Percentiles rank a stretch among this genome's conserved stretches.
phyloP scores from a whole-genome alignment of 805 yeast genomes.

The Hanseniaspora opuntiae region DNA sequence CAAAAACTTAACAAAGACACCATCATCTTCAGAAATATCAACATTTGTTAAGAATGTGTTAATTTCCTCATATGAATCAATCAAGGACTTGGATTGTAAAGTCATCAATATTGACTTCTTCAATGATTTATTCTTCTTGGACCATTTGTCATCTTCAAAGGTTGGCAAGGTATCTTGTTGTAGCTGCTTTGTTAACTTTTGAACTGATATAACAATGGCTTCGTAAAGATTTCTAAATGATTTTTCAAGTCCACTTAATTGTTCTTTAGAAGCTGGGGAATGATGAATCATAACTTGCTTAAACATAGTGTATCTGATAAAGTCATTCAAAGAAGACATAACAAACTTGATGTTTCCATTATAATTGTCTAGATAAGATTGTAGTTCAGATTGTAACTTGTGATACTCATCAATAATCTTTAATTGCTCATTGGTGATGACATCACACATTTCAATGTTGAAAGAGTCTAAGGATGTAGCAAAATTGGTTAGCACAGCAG shows the following conservation, averaged over 20 bases:
- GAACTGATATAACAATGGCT: conserved; percentile 54
- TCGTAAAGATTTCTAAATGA: conserved; percentile 40
- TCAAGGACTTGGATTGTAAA: conserved; percentile 30
- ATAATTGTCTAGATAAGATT: background rate
- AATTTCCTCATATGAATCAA: conserved; percentile 26
- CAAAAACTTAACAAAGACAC: conserved; percentile 34
- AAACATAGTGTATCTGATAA: conserved; percentile 25
- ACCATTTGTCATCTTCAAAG: conserved; percentile 58
- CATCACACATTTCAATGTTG: background rate
- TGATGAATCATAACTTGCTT: background rate
- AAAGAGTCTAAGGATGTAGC: background rate
- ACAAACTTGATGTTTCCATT: conserved; percentile 30
- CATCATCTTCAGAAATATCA: conserved; percentile 29
- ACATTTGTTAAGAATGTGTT: conserved; percentile 26
- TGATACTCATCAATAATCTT: background rate
- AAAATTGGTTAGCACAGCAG: background rate
- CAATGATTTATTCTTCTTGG: conserved; percentile 35
- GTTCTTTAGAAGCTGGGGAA: background rate
- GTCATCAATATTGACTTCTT: conserved; percentile 31
- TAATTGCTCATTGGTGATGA: background rate
- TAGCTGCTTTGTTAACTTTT: conserved; percentile 33
- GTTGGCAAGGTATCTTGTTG: conserved; percentile 20
- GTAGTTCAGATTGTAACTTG: background rate
- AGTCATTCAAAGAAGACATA: conserved; percentile 29
- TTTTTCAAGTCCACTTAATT: conserved; percentile 31